phyloP scores from a whole-genome alignment of 768 basidiomycete genomes.

The Russula ochroleuca region DNA sequence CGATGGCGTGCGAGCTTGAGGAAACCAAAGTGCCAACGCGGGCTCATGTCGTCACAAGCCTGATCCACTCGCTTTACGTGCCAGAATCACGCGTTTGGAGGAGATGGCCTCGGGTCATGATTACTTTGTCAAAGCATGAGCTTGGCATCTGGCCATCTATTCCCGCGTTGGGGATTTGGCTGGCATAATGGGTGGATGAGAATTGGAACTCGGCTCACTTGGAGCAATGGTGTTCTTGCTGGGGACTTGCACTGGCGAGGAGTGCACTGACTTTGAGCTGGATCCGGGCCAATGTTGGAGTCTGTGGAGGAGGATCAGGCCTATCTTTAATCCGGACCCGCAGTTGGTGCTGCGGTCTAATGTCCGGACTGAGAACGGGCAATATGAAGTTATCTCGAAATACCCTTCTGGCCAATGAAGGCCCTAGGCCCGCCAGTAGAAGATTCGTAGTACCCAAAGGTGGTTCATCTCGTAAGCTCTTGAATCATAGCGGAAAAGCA shows the following conservation, averaged over 20 bases:
- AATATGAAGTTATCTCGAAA: background rate
- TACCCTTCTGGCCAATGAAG: background rate
- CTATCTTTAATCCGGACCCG: constrained; percentile 1
- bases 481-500: background rate
- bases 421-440: background rate
- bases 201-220: background rate
- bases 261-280: background rate
- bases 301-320: background rate
- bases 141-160: background rate
- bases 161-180: background rate
- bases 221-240: background rate
- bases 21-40: background rate
- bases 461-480: background rate
- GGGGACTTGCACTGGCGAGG: constrained; percentile 1
- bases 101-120: background rate
- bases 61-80: constrained; percentile 6
- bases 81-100: background rate
- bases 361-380: background rate
- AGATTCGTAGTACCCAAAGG: constrained; percentile 1
- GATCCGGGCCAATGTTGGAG: background rate
- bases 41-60: background rate
- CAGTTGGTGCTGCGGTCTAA: background rate
- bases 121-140: constrained; percentile 13
- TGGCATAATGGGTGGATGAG: background rate
- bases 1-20: background rate